phyloP scores from a whole-genome alignment of 495 filamentous ascomycete genomes.

The Penicillium argentinense region DNA sequence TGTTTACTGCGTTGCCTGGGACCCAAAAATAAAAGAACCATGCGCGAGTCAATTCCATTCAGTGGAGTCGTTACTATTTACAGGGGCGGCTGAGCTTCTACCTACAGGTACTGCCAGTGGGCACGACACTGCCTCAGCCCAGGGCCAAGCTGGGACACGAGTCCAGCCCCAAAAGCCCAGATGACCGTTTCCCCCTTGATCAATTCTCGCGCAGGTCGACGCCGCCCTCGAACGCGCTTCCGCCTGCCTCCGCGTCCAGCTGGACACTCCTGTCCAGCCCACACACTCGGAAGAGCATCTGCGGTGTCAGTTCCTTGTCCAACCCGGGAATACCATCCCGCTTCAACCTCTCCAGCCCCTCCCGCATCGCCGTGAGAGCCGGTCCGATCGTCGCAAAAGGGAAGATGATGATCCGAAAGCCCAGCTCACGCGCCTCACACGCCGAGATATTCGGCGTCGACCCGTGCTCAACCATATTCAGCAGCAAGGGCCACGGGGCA shows the following conservation, averaged over 20 bases:
- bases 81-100: slow-evolving; percentile 10
- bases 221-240: slow-evolving; percentile 45
- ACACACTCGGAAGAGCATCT: slow-evolving; percentile 57
- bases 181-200: slow-evolving; percentile 1
- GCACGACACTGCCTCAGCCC: slow-evolving; percentile 7
- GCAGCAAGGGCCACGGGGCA: slow-evolving; percentile 57
- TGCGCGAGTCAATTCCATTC: slow-evolving; percentile 1
- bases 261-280: slow-evolving; percentile 57
- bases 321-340: slow-evolving; percentile 46
- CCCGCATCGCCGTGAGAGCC: slow-evolving; percentile 51
- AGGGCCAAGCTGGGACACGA: not conserved
- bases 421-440: slow-evolving; percentile 57
- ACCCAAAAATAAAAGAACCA: slow-evolving; percentile 6
- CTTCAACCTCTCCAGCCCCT: slow-evolving; percentile 50
- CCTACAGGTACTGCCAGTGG: no score
- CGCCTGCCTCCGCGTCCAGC: slow-evolving; percentile 58
- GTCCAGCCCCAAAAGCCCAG: no score
- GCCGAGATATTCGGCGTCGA: slow-evolving; percentile 59
- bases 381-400: slow-evolving; percentile 54
- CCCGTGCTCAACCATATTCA: slow-evolving; percentile 68
- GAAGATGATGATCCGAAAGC: slow-evolving; percentile 65
- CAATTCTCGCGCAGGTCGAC: slow-evolving; percentile 30
- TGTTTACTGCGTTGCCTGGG: not conserved
- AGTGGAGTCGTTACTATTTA: slow-evolving; percentile 23
- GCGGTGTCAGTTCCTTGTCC: slow-evolving; percentile 48